Evolutionary conservation across 768 basidiomycete species (phyloP).

Genomic region (Nidula microcarpa): DNA sequence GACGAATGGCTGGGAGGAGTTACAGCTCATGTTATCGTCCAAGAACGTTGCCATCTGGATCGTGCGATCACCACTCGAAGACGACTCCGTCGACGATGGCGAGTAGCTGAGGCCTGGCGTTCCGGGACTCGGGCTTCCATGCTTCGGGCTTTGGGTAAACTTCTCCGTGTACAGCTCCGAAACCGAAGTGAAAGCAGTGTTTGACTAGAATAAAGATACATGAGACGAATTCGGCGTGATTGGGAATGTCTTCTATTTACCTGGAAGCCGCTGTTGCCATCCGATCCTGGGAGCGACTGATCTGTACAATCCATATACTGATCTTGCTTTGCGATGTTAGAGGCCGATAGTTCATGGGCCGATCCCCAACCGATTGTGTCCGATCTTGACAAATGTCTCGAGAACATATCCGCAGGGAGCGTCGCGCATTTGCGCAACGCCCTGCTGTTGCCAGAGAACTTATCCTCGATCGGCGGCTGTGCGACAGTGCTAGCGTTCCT

Average conservation of each 20-base stretch:
- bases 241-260: too few species aligned
- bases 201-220: conserved; percentile 1
- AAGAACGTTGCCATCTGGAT: conserved; percentile 53
- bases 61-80: conserved; percentile 50
- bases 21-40: conserved; percentile 32
- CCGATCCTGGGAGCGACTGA: too few species aligned
- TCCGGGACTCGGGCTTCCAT: conserved; percentile 42
- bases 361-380: too few species aligned
- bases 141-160: conserved; percentile 23
- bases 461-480: conserved; percentile 1
- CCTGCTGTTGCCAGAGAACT: conserved; percentile 1
- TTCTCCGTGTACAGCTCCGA: conserved; percentile 5
- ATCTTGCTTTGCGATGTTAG: too few species aligned
- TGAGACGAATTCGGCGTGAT: conserved; percentile 8
- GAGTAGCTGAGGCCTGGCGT: conserved; percentile 58
- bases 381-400: too few species aligned
- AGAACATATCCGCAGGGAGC: conserved; percentile 25
- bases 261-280: too few species aligned
- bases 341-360: too few species aligned
- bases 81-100: conserved; percentile 57
- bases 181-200: conserved; percentile 2
- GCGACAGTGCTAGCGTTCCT: not conserved
- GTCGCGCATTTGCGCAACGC: conserved; percentile 39
- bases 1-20: conserved; percentile 5
- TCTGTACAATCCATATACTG: too few species aligned